These are phyloP conservation scores for Rhizopogon salebrosus DNA, from an alignment of 768 basidiomycete genomes.

Conservation along the genomic window DNA sequence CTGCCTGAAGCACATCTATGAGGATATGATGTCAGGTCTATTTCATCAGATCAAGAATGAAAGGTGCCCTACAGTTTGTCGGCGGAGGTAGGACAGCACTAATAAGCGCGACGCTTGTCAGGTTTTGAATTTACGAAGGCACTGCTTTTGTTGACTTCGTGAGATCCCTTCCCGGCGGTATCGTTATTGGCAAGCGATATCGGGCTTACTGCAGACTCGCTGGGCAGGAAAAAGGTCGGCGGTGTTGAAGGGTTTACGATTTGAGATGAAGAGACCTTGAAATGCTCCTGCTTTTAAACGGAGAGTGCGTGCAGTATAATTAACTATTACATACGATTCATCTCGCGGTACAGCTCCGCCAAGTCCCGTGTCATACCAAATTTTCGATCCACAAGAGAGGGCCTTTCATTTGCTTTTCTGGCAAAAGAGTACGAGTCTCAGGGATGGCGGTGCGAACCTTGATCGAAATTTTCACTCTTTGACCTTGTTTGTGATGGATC, in stretches of 20 bases:
- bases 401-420: conserved; percentile 6
- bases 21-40: neutral
- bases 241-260: neutral
- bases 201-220: conserved; percentile 1
- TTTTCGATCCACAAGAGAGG: conserved; percentile 1
- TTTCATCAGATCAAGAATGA: conserved; percentile 5
- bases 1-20: conserved; percentile 59
- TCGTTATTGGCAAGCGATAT: neutral
- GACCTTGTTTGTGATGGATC: conserved; percentile 7
- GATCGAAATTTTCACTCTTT: neutral
- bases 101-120: conserved; percentile 2
- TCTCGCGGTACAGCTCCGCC: conserved; percentile 6
- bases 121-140: conserved; percentile 10
- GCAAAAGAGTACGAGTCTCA: conserved; percentile 6
- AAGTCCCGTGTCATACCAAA: conserved; percentile 8
- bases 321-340: conserved; percentile 12
- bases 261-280: neutral
- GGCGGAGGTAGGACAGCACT: conserved; percentile 50
- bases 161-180: conserved; percentile 6
- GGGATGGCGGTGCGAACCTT: conserved; percentile 3
- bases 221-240: neutral
- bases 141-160: conserved; percentile 11
- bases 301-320: conserved; percentile 6
- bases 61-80: conserved; percentile 28
- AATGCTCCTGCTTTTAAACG: conserved; percentile 6